Base-by-base conservation (phyloP, 495 filamentous ascomycete genomes). In the Cryomyces antarcticus region DNA sequence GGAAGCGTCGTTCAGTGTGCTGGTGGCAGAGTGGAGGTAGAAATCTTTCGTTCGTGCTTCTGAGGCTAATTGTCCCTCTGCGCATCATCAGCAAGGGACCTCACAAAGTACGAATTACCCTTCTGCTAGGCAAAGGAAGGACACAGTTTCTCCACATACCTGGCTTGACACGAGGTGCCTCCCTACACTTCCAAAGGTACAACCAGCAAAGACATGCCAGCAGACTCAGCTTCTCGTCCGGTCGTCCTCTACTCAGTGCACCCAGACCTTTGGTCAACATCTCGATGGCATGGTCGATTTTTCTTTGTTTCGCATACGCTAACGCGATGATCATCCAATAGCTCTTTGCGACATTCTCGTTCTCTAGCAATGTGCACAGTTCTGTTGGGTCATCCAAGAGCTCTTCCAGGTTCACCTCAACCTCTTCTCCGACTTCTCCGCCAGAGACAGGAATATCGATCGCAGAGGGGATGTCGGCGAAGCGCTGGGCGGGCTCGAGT, bases 261-360 rank as follows among this genome's bases (percentile, higher is more conserved):
- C 70, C 71, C 42, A 88, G 65, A 40, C 86, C 86, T 49, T 85
- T 84, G 36, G 75, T 73, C 43, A 97, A 65, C 51, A 97, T 89
- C 57, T 95, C 87, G 51, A 96, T 87, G 36, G 89, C 89, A 60
- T 84, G 82, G 50, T 94, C 85, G 37, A 86, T 70, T 61, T 93
- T 88, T 33, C 77, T 73, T 59, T 93, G 85, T 62, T 95, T 96
- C 28, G 88, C 87, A 54, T 97, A 96, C n/a, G 88, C 92, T 31
- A 95, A 71, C 30, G 89, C 82, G 48, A 95, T 85, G 10, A 82
- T 84, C 67, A 96, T 85, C 89, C 89, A 97, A 54, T 85, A 88
- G 30, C 75, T 79, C 48, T 85, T 78, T 13, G 78, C 79, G 3
- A 84, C 83, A 45, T 76, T 73, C 57, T 96, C 89, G 47, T 87